Percentiles rank a stretch among this genome's conserved stretches.
phyloP scores from a whole-genome alignment of 2,329 filamentous ascomycete genomes.

The Monosporascus sp. region DNA sequence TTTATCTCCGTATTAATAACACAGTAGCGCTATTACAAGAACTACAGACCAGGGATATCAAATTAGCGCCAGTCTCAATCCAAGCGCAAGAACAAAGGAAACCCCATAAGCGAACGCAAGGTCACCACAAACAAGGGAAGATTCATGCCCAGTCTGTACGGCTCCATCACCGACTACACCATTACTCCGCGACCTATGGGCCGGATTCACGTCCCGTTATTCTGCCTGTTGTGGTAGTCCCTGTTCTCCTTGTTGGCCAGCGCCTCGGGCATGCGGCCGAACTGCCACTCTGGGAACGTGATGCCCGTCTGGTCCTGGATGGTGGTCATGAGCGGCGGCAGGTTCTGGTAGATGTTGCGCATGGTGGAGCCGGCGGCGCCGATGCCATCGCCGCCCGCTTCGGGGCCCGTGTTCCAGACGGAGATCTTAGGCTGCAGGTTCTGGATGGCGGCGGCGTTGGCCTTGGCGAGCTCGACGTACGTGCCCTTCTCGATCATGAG shows the following conservation, averaged over 20 bases:
- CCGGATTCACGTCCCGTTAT: not conserved
- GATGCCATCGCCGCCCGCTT: conserved; percentile 33
- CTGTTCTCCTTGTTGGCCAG: not conserved
- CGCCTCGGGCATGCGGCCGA: conserved; percentile 39
- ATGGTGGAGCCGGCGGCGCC: conserved; percentile 59
- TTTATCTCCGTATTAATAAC: too few species aligned
- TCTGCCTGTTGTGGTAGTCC: not conserved
- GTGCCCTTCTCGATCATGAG: conserved; percentile 83
- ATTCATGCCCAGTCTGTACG: too few species aligned
- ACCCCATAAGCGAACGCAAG: too few species aligned
- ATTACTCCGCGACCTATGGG: not conserved
- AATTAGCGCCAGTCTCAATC: too few species aligned
- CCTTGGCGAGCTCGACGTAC: conserved; percentile 70
- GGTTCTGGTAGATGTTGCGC: conserved; percentile 76
- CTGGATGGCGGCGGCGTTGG: conserved; percentile 69
- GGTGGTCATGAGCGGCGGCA: conserved; percentile 76
- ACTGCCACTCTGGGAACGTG: conserved; percentile 70
- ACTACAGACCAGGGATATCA: too few species aligned
- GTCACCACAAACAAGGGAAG: not conserved
- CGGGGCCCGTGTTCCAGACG: conserved; percentile 74
- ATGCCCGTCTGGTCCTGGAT: conserved; percentile 89
- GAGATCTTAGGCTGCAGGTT: conserved; percentile 85
- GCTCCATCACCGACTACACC: too few species aligned
- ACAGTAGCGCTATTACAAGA: too few species aligned
- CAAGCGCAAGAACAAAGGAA: too few species aligned